Percentiles rank a stretch among this genome's conserved stretches.
phyloP scores from a whole-genome alignment of 768 basidiomycete species.

The Dioszegia crocea region DNA sequence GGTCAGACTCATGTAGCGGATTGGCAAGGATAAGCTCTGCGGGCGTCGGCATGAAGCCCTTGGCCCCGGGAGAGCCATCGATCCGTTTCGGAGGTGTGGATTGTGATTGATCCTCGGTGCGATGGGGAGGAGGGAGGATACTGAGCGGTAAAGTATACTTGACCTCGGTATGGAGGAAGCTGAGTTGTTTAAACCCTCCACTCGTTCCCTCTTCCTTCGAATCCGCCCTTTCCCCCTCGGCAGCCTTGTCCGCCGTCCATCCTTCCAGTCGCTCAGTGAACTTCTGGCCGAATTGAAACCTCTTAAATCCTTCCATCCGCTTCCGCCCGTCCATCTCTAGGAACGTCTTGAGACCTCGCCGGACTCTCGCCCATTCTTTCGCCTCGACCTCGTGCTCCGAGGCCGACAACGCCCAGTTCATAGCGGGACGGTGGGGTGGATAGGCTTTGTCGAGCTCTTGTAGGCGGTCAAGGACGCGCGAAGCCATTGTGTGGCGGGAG shows the following conservation, averaged over 20 bases:
- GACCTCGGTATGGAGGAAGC: conserved; percentile 46
- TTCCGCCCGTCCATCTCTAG: conserved; percentile 48
- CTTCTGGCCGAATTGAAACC: conserved; percentile 37
- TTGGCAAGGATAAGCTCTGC: conserved; percentile 23
- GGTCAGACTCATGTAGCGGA: conserved; percentile 23
- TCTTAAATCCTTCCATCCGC: conserved; percentile 47
- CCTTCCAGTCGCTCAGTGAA: conserved; percentile 18
- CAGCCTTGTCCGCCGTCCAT: background rate
- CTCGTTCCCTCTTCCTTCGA: background rate
- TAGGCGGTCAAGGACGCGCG: conserved; percentile 48
- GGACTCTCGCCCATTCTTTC: conserved; percentile 35
- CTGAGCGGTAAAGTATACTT: conserved; percentile 49
- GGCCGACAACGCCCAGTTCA: conserved; percentile 1
- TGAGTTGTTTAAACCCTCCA: conserved; percentile 49
- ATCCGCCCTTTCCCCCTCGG: background rate
- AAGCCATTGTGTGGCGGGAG: conserved; percentile 42
- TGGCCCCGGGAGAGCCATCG: background rate
- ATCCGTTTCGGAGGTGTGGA: background rate
- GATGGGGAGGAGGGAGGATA: conserved; percentile 1
- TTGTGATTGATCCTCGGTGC: background rate
- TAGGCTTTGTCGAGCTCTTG: conserved; percentile 43
- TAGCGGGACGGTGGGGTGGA: conserved; percentile 20
- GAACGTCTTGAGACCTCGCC: conserved; percentile 44
- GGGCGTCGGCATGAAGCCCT: background rate
- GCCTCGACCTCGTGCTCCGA: conserved; percentile 21